Evolutionary conservation across 139 green algal genomes (phyloP), one percentile per base, ranked within the genome.

Genomic region (Spirogloea muscicola): DNA sequence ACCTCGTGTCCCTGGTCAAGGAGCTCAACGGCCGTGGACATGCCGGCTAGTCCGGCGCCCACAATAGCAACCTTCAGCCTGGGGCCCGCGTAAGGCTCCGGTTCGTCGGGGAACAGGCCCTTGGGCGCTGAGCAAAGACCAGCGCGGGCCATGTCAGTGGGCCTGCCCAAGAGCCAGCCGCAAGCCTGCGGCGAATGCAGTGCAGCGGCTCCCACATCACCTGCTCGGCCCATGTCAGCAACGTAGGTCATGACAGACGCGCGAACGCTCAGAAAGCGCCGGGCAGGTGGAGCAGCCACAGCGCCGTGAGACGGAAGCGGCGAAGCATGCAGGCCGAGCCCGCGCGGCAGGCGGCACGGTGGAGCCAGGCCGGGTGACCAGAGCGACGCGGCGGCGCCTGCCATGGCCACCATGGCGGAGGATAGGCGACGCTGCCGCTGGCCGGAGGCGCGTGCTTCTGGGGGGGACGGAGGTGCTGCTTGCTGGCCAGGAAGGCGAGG

Each of bases 1-100:
- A 71, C 67, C 40, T 87, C 74, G 88, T 80, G 72, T 79, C 89
- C 90, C 72, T 92, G 87, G 79, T 98, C 93, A n/a, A 97, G 84
- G 52, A 97, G 86, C 85, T 98, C 93, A 0, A 96, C 91, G 2
- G 93, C 93, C 21, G 93, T 97, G 34, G 91, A 96, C 64, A 98
- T 79, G 84, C 21, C 92, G 90, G 76, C 71, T 0, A 83, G 59
- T 5, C 76, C 76, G 18, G 49, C 58, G 13, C 76, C 76, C 36
- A 83, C 44, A 46, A 83, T 74, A 48, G 68, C 76, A 43, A 83
- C 76, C 39, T 79, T 79, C 21, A 83, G 55, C 68, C 68, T 77
- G 2, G 51, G 51, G 16, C 68, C 68, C 13, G 1, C 3, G 38
- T 82, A 79, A 29, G 81, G 81, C 33, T 44, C 31, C 2, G 74